A percentile compares a stretch with the other conserved stretches of the same genome.
These are phyloP conservation scores for Pseudogymnoascus sp. DNA, from an alignment of 2,329 filamentous ascomycete genomes.

Conservation along the genomic window DNA sequence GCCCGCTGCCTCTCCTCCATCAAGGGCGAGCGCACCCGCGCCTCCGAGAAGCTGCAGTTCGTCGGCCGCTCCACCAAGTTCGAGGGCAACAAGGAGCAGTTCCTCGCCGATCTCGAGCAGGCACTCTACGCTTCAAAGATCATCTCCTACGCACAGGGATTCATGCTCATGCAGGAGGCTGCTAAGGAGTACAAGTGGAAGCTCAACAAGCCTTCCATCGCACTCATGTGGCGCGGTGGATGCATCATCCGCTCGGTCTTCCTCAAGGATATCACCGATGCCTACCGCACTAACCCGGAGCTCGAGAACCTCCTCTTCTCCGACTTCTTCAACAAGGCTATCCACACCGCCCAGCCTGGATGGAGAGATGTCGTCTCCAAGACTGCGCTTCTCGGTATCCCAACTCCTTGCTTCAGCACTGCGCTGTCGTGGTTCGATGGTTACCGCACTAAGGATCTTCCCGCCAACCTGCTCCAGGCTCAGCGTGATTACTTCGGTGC, in stretches of 20 bases:
- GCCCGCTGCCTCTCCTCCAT: conserved; percentile 87
- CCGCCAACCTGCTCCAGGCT: conserved; percentile 95
- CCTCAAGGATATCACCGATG: conserved; percentile 98
- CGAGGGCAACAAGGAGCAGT: conserved; percentile 82
- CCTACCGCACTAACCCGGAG: conserved; percentile 88
- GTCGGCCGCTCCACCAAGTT: conserved; percentile 71
- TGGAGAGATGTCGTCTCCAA: conserved; percentile 90
- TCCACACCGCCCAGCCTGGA: conserved; percentile 88
- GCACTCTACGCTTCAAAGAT: conserved; percentile 99
- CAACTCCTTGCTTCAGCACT: conserved; percentile 92
- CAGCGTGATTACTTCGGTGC: conserved; percentile 99
- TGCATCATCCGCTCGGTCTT: conserved; percentile 99
- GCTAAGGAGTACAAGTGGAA: conserved; percentile 96
- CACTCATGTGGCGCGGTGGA: conserved; percentile 99
- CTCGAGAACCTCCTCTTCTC: conserved; percentile 98
- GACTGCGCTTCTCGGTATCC: conserved; percentile 88
- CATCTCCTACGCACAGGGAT: conserved; percentile 98
- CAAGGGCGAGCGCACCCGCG: conserved; percentile 85
- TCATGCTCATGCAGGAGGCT: conserved; percentile 99
- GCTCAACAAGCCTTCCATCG: conserved; percentile 99
- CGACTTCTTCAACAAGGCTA: conserved; percentile 99
- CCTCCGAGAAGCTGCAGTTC: conserved; percentile 66
- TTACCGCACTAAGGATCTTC: conserved; percentile 93
- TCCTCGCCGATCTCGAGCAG: conserved; percentile 97
- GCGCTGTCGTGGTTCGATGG: conserved; percentile 98